These are phyloP conservation scores for Aspergillus uvarum DNA, from an alignment of 2,329 filamentous ascomycete species.

Conservation along the genomic window DNA sequence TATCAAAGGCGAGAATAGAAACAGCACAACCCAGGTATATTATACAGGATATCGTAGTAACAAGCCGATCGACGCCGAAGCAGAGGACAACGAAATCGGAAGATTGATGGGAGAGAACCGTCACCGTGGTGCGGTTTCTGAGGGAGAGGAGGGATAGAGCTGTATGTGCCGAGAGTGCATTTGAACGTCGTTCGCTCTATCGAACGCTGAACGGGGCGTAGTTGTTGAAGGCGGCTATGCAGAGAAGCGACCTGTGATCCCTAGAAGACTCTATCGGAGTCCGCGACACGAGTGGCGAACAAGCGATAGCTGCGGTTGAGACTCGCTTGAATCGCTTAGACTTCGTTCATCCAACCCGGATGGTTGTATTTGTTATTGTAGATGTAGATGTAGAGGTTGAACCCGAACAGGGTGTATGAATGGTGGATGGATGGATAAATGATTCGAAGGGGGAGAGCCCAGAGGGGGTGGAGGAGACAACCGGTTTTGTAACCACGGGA, in stretches of 20 bases:
- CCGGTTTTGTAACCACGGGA: conserved; percentile 13
- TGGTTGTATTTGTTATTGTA: not conserved
- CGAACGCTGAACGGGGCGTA: conserved; percentile 20
- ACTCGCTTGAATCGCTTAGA: not conserved
- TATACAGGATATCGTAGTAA: conserved; percentile 47
- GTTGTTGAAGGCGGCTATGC: conserved; percentile 10
- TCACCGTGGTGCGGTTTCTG: conserved; percentile 46
- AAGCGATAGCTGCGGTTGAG: not conserved
- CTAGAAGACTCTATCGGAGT: not conserved
- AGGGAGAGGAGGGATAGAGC: conserved; percentile 41
- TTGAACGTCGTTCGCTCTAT: conserved; percentile 41
- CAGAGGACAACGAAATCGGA: conserved; percentile 25
- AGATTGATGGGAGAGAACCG: conserved; percentile 32
- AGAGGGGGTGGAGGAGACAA: conserved; percentile 2
- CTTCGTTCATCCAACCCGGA: not conserved
- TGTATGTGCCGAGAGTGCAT: conserved; percentile 45
- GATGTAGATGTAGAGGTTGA: not conserved
- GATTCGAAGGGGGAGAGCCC: not conserved
- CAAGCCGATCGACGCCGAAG: conserved; percentile 36
- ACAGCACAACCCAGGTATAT: conserved; percentile 39
- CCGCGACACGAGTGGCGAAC: not conserved
- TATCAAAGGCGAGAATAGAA: conserved; percentile 20
- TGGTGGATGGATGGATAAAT: not conserved
- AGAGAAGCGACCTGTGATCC: conserved; percentile 9
- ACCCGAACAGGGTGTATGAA: conserved; percentile 3